These are phyloP conservation scores for Solanum lycopersicoides DNA, from an alignment of 257 asterid genomes.

Conservation along the genomic window DNA sequence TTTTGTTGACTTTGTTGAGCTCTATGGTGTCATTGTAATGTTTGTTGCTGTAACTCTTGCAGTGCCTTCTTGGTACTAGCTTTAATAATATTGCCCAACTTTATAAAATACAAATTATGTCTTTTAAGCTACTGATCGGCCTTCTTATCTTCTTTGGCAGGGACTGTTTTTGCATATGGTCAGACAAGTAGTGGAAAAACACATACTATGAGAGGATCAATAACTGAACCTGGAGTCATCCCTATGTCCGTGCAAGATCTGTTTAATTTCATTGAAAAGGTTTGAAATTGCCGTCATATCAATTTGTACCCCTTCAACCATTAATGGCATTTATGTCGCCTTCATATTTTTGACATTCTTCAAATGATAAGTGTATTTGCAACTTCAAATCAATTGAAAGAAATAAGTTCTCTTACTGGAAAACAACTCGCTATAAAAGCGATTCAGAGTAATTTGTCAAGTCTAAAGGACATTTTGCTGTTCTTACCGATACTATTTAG, in stretches of 20 bases:
- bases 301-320: neutral
- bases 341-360: neutral
- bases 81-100: neutral
- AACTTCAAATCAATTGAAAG: neutral
- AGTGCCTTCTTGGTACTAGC: neutral
- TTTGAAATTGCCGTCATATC: slow-evolving; percentile 4
- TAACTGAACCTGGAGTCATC: slow-evolving; percentile 84
- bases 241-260: slow-evolving; percentile 78
- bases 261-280: slow-evolving; percentile 66
- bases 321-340: neutral
- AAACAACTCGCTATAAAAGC: neutral
- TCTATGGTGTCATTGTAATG: neutral
- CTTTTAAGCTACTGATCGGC: neutral
- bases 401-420: neutral
- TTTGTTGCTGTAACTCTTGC: neutral
- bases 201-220: slow-evolving; percentile 91
- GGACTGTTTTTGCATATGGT: slow-evolving; percentile 97
- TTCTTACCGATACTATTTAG: neutral
- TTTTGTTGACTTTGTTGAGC: neutral
- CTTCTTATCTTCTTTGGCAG: slow-evolving; percentile 19
- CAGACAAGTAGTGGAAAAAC: slow-evolving; percentile 98
- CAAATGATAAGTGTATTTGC: neutral
- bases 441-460: neutral
- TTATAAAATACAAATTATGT: neutral
- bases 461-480: neutral